Percentiles rank a stretch among this genome's conserved stretches.
phyloP scores from a whole-genome alignment of 2,329 filamentous ascomycete species.

The Ceratocystis variospora region DNA sequence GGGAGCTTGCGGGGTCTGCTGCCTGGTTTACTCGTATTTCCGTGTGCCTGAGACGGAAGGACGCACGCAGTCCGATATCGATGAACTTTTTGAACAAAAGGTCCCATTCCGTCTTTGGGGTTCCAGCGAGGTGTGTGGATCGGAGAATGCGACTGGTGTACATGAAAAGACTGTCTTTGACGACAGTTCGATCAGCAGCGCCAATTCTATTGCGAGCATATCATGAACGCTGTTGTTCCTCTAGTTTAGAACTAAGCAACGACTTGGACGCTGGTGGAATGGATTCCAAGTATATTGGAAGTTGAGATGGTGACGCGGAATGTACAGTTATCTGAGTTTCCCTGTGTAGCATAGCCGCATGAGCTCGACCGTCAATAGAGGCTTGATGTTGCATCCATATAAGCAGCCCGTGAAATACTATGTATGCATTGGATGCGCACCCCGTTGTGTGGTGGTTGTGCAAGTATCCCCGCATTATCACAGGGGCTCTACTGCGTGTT shows the following conservation, averaged over 20 bases:
- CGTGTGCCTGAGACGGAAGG: constrained; percentile 29
- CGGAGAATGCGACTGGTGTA: background rate
- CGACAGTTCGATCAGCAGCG: constrained; percentile 7
- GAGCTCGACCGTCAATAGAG: background rate
- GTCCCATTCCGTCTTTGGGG: constrained; percentile 15
- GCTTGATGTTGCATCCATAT: background rate
- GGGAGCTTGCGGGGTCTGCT: constrained; percentile 28
- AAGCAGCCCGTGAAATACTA: background rate
- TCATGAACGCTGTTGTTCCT: background rate
- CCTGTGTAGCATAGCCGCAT: background rate
- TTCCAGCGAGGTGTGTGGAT: background rate
- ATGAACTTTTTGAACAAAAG: constrained; percentile 24
- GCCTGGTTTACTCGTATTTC: constrained; percentile 33
- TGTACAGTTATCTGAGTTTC: background rate
- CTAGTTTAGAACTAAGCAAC: background rate
- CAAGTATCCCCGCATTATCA: background rate
- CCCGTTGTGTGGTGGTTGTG: background rate
- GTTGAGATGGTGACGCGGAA: background rate
- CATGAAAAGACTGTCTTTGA: constrained; percentile 5
- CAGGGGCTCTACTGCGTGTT: background rate
- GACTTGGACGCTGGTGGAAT: background rate
- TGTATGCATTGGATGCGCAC: background rate
- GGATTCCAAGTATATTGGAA: background rate
- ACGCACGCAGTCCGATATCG: constrained; percentile 24
- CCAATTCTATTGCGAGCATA: background rate